Base-by-base conservation (phyloP, 805 yeast genomes). In the Pichia deserticola region DNA sequence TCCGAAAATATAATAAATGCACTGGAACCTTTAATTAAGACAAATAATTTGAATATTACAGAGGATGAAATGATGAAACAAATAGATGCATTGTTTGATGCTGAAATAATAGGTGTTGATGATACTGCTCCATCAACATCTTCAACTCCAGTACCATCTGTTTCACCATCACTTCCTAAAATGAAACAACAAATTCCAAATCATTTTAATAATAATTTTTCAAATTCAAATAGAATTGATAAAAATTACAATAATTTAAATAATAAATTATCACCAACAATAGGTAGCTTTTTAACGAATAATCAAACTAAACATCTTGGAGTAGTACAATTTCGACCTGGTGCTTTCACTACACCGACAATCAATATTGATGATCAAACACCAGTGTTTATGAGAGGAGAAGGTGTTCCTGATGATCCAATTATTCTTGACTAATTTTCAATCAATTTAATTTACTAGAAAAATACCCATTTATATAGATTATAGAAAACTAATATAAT, bases 321-420 rank as follows among this genome's bases (percentile, higher is more conserved):
- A 11, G 46, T 48, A 28, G 44, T 44, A 12, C 44, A 28, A n/a
- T 50, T 50, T 30, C 45, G 51, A 29, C 51, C 53, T 6, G 50
- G 44, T 2, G 39, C 51, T 12, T 39, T 38, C 27, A 34, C 43
- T 6, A n/a, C 36, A 4, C 8, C 28, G 10, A 37, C 36, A 28
- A 28, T 9, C 25, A 30, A 30, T 7, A 11, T 6, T 15, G 11
- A 13, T 20, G 36, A 30, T 7, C n/a, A 9, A 6, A 40, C 27
- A 7, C 66, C 61, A 12, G 62, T 63, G 1, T 64, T 63, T 43
- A 59, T 63, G 46, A 54, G 58, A 3, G 68, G 68, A 20, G 62
- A 59, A 25, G 68, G 69, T 12, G 63, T 56, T 13, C 59, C 51
- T 29, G 65, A 63, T 40, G 69, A 65, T 50, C 69, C 69, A 3